Evolutionary conservation across 73 alveolate genomes (phyloP).

Genomic region (Paramecium sexaurelia): DNA sequence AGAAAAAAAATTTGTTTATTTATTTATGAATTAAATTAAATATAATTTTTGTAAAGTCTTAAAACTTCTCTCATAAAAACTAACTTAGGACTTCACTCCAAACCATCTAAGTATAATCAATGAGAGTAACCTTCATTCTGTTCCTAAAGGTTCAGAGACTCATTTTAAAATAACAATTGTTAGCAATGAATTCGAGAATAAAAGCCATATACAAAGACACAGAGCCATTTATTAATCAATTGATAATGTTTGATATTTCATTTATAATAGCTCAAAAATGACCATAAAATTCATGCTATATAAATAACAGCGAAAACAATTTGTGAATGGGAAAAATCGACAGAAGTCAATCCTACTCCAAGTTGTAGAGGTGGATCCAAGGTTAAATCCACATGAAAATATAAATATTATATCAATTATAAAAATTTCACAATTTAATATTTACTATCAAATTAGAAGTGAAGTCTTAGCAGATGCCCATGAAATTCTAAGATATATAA

Average conservation of each 20-base stretch:
- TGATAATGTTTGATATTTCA: not conserved
- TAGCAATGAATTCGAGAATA: not conserved
- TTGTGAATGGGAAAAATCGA: not conserved
- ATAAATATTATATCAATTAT: not conserved
- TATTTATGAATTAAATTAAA: not conserved
- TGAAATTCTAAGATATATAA: too few relatives aligned
- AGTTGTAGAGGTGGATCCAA: slow-evolving; percentile 46
- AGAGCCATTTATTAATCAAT: not conserved
- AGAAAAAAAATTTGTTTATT: not conserved
- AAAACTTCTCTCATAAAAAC: not conserved
- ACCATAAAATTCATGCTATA: slow-evolving; percentile 26
- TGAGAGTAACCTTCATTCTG: slow-evolving; percentile 42
- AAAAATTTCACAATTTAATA: too few relatives aligned
- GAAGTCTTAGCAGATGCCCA: too few relatives aligned
- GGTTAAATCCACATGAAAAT: not conserved
- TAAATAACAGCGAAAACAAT: not conserved
- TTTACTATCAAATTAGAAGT: too few relatives aligned
- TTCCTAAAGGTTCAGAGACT: slow-evolving; percentile 41
- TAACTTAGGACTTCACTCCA: not conserved
- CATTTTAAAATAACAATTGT: slow-evolving; percentile 39
- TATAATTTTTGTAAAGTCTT: not conserved
- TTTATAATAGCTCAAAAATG: not conserved
- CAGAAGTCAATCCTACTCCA: slow-evolving; percentile 11
- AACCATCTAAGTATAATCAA: not conserved
- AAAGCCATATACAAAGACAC: slow-evolving; percentile 18